Evolutionary conservation across 139 green algal species (phyloP).

Genomic region (Diplosphaera chodatii): DNA sequence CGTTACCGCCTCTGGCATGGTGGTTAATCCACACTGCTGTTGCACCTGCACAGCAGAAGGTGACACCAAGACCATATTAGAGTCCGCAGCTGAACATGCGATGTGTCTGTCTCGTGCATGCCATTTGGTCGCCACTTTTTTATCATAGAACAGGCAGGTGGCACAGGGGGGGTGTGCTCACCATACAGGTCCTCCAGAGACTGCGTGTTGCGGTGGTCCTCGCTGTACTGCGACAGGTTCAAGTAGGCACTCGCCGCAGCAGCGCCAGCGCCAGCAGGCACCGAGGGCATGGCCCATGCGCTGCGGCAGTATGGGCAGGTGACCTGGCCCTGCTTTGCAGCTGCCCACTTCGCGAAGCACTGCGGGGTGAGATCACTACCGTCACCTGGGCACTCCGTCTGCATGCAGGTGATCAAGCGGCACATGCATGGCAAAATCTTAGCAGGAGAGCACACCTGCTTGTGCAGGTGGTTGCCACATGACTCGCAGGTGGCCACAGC

Average conservation of each 20-base stretch:
- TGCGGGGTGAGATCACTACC: not conserved
- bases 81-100: no score
- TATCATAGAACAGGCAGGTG: no score
- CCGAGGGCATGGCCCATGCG: not conserved
- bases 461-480: constrained; percentile 17
- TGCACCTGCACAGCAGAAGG: not conserved
- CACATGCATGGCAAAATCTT: no score
- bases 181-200: constrained; percentile 26
- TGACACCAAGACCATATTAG: no score
- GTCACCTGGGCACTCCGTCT: no score
- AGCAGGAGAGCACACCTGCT: not conserved
- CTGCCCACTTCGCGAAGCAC: constrained; percentile 16
- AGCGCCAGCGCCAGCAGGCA: no score
- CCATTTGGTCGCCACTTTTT: no score
- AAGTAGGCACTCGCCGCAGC: constrained; percentile 8
- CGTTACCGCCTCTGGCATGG: not conserved
- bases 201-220: constrained; percentile 3
- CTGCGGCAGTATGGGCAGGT: constrained; percentile 16
- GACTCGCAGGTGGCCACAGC: constrained; percentile 5
- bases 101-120: no score
- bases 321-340: not conserved
- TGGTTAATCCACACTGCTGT: not conserved
- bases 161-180: no score
- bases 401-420: no score
- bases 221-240: constrained; percentile 25